Evolutionary conservation across 2,329 filamentous ascomycete species (phyloP), one percentile per base, ranked within the genome.

Genomic region (Ophioceras dolichostomum): DNA sequence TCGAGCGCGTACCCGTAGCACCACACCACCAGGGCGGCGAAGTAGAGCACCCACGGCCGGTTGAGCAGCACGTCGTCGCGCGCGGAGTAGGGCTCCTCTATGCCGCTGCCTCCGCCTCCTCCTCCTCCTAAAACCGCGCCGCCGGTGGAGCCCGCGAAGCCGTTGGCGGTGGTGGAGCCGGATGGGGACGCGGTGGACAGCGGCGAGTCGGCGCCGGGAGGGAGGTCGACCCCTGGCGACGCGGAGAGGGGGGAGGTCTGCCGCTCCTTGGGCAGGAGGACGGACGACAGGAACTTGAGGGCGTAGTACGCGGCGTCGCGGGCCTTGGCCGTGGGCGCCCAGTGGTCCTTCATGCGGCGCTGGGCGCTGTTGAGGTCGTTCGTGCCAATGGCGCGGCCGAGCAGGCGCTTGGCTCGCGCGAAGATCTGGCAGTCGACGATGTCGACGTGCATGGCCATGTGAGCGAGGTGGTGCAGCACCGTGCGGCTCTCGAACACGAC

Each of bases 371-470:
- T 78, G 39, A 91, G 79, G 58, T 96, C 91, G 43, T 84, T 76
- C 2, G 76, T 68, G 1, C 84, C 87, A 42, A 96, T 93, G 1
- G 80, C 79, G 33, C 89, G 78, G 17, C 91, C 89, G 4, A 96
- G 73, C 2, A 95, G 70, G 21, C 88, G 73, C 47, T 80, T 84
- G 1, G 89, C 86, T 8, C 88, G 79, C 5, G 89, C 91, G 56
- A 91, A 95, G 46, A 96, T 93, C 59, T 96, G 89, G 50, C 87
- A 89, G 56, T 96, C 89, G n/a, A 94, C 84, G 38, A 96, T 86
- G 52, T 96, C 89, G 18, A 94, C 87, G 52, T 96, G 87, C 73
- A 94, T 94, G 3, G 87, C 86, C 85, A 98, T 95, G 57, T 96
- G 91, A 1, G 91, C 91, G 10, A 98, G 67, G 49, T 94, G 86